phyloP scores from a whole-genome alignment of 176 grass and related monocot species.

The Oryza punctata region DNA sequence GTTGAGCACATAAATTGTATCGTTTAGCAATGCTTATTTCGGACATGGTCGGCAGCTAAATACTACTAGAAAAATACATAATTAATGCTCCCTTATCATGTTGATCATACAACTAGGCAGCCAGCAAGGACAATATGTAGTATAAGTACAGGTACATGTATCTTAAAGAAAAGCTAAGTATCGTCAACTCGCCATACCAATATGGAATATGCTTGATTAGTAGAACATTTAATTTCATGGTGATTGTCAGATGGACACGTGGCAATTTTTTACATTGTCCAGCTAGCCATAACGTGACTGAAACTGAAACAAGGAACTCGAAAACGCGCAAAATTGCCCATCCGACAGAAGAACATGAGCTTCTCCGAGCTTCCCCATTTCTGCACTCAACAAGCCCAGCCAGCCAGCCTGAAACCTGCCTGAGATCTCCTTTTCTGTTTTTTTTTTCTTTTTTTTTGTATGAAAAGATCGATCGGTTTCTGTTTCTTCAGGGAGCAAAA shows the following conservation, averaged over 20 bases:
- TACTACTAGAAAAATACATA: background rate
- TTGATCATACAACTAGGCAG: background rate
- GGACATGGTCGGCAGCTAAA: no score
- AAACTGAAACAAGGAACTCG: background rate
- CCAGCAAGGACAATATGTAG: background rate
- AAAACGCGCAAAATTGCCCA: background rate
- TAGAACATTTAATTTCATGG: background rate
- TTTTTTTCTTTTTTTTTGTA: background rate
- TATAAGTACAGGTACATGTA: background rate
- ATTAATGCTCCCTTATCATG: background rate
- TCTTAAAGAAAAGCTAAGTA: background rate
- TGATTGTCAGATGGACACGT: background rate
- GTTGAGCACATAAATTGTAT: no score
- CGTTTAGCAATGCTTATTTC: no score
- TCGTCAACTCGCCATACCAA: background rate
- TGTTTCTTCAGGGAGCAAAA: background rate
- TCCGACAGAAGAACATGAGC: background rate
- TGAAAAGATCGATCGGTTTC: background rate
- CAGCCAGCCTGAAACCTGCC: background rate
- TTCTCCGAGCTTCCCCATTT: background rate
- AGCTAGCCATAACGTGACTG: background rate
- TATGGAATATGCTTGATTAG: background rate
- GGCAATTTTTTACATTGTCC: background rate
- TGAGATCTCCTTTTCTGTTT: background rate
- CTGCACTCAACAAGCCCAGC: background rate